phyloP scores from a whole-genome alignment of 306 rosid species.

The Rosa multiflora region DNA sequence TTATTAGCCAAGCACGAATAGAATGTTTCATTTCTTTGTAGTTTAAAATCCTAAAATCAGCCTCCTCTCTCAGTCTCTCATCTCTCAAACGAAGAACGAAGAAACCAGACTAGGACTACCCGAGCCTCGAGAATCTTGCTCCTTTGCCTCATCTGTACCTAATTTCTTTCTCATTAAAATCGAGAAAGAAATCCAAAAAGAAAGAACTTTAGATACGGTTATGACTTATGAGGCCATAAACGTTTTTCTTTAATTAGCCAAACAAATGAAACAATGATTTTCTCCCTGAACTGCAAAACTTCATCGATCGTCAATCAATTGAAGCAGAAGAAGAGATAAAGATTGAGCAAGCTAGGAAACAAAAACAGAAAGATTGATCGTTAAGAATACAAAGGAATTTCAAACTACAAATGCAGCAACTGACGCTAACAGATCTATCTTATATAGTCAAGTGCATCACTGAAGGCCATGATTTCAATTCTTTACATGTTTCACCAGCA shows the following conservation, averaged over 20 bases:
- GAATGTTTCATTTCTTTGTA: no score
- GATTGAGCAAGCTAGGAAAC: not conserved
- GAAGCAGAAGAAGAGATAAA: not conserved
- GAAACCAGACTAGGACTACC: no score
- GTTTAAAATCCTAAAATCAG: no score
- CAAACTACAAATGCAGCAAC: not conserved
- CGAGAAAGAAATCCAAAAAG: no score
- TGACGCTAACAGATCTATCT: not conserved
- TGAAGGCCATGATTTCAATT: not conserved
- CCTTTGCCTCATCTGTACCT: no score
- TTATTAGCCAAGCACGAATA: no score
- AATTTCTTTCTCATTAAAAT: no score
- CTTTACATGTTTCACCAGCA: not conserved
- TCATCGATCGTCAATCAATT: not conserved
- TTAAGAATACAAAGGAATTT: not conserved
- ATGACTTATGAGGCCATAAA: not conserved
- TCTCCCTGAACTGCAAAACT: not conserved
- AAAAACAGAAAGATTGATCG: not conserved
- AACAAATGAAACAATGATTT: no score
- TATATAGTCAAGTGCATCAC: not conserved
- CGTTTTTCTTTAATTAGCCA: no score
- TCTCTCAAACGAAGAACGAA: no score
- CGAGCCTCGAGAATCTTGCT: no score
- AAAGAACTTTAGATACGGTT: not conserved
- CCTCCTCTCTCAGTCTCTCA: no score